These are phyloP conservation scores for Antrodiella citrinella DNA, from an alignment of 768 basidiomycete species.

Conservation along the genomic window DNA sequence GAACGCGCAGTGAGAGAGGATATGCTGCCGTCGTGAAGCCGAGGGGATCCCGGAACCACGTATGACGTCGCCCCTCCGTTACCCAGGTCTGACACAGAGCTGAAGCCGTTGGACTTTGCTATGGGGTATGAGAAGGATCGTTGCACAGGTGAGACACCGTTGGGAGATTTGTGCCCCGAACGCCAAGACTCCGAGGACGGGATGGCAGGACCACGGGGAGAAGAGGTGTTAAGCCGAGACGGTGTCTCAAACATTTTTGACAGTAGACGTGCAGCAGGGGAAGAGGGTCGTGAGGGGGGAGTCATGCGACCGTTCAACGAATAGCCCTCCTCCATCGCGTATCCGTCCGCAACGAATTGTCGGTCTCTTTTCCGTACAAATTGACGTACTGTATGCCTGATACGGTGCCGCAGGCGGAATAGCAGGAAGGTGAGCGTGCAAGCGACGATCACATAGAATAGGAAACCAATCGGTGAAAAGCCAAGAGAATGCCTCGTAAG, in stretches of 20 bases:
- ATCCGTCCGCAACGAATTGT: slow-evolving; percentile 17
- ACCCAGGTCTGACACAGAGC: slow-evolving; percentile 5
- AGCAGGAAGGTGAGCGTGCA: slow-evolving; percentile 34
- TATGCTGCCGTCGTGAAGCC: slow-evolving; percentile 20
- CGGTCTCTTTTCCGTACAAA: slow-evolving; percentile 24
- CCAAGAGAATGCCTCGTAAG: slow-evolving; percentile 60
- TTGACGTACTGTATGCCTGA: slow-evolving; percentile 36
- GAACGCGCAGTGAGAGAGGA: slow-evolving; percentile 48
- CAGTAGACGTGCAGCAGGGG: slow-evolving; percentile 35
- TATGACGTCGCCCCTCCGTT: slow-evolving; percentile 17
- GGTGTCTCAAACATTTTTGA: slow-evolving; percentile 21
- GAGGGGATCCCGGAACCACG: slow-evolving; percentile 19
- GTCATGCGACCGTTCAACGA: slow-evolving; percentile 11
- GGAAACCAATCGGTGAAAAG: slow-evolving; percentile 59
- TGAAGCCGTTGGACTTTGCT: slow-evolving; percentile 9
- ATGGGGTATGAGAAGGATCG: slow-evolving; percentile 19
- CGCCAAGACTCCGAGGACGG: slow-evolving; percentile 10
- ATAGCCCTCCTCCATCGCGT: slow-evolving; percentile 26
- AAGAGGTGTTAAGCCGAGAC: slow-evolving; percentile 13
- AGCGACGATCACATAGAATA: slow-evolving; percentile 44
- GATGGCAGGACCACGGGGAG: slow-evolving; percentile 8
- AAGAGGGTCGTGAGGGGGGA: slow-evolving; percentile 38
- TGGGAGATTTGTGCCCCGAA: slow-evolving; percentile 17
- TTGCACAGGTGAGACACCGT: slow-evolving; percentile 17
- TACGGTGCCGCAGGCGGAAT: slow-evolving; percentile 51